Evolutionary conservation across 495 filamentous ascomycete species (phyloP).

Genomic region (Amorphotheca resinae): DNA sequence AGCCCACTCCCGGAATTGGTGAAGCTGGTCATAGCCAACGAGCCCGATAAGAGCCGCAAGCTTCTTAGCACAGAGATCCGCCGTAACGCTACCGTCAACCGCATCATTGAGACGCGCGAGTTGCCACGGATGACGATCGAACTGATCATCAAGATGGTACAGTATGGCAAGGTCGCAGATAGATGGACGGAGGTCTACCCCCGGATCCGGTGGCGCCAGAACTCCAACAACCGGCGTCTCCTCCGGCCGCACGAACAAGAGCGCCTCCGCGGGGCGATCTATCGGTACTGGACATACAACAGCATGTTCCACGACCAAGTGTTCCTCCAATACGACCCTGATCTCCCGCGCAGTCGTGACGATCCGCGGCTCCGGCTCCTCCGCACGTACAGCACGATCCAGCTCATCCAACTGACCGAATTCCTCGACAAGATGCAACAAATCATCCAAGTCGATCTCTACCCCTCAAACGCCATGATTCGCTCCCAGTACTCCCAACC

Average conservation of each 20-base stretch:
- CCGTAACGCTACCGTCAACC: constrained; percentile 15
- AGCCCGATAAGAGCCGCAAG: constrained; percentile 14
- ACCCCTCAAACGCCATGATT: constrained; percentile 3
- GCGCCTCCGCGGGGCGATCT: constrained; percentile 53
- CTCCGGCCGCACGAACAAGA: constrained; percentile 43
- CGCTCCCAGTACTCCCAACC: not conserved
- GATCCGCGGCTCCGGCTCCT: constrained; percentile 17
- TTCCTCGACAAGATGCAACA: not conserved
- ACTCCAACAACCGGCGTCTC: constrained; percentile 49
- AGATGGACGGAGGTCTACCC: constrained; percentile 60
- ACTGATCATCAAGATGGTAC: constrained; percentile 44
- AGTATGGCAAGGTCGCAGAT: constrained; percentile 43
- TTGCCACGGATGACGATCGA: constrained; percentile 33
- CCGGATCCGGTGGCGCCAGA: constrained; percentile 49
- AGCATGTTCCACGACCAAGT: constrained; percentile 25
- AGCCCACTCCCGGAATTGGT: constrained; percentile 47
- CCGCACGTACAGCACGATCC: constrained; percentile 7
- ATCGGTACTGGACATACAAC: constrained; percentile 47
- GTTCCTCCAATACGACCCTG: constrained; percentile 16
- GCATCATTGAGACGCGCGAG: constrained; percentile 19
- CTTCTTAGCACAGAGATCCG: constrained; percentile 19
- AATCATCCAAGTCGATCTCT: constrained; percentile 2
- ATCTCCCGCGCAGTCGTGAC: constrained; percentile 9
- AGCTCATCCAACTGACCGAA: constrained; percentile 5
- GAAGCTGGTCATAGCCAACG: constrained; percentile 37